A percentile compares a stretch with the other conserved stretches of the same genome.
Evolutionary conservation across 768 basidiomycete genomes (phyloP).

Genomic region (Hericium coralloides): DNA sequence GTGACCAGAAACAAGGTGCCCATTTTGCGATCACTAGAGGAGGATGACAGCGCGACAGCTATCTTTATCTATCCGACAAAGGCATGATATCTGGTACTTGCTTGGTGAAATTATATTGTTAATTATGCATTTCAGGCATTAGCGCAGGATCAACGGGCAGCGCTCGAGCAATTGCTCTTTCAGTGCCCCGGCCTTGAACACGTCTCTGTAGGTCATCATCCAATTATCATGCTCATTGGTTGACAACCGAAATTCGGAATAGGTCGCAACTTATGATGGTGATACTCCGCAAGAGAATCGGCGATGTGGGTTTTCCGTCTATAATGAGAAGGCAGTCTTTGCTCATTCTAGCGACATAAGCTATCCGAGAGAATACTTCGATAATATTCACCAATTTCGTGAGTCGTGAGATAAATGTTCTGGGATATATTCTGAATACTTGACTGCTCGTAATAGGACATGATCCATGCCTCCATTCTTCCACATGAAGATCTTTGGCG

Average conservation of each 20-base stretch:
- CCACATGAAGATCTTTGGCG: slow-evolving; percentile 84
- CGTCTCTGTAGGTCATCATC: slow-evolving; percentile 34
- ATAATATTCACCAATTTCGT: slow-evolving; percentile 89
- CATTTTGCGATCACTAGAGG: slow-evolving; percentile 54
- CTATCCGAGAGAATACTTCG: slow-evolving; percentile 62
- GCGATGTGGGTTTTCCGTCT: slow-evolving; percentile 30
- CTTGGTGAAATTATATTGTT: not conserved
- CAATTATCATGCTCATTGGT: not conserved
- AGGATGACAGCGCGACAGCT: slow-evolving; percentile 52
- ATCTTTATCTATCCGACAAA: slow-evolving; percentile 90
- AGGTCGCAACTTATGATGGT: slow-evolving; percentile 81
- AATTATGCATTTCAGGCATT: slow-evolving; percentile 46
- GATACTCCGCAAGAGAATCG: slow-evolving; percentile 72
- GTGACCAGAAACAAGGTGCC: slow-evolving; percentile 44
- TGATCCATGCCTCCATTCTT: slow-evolving; percentile 75
- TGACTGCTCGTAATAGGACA: slow-evolving; percentile 43
- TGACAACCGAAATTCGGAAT: not conserved
- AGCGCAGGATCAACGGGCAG: slow-evolving; percentile 77
- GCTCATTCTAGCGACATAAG: slow-evolving; percentile 22
- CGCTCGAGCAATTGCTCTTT: slow-evolving; percentile 57
- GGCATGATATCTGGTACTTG: slow-evolving; percentile 23
- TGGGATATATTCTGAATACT: not conserved
- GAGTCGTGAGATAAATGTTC: slow-evolving; percentile 11
- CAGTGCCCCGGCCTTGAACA: slow-evolving; percentile 55
- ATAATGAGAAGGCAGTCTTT: not conserved